Conservation (phyloP, 306 rosid genomes). For the Sicyos edulis region DNA sequence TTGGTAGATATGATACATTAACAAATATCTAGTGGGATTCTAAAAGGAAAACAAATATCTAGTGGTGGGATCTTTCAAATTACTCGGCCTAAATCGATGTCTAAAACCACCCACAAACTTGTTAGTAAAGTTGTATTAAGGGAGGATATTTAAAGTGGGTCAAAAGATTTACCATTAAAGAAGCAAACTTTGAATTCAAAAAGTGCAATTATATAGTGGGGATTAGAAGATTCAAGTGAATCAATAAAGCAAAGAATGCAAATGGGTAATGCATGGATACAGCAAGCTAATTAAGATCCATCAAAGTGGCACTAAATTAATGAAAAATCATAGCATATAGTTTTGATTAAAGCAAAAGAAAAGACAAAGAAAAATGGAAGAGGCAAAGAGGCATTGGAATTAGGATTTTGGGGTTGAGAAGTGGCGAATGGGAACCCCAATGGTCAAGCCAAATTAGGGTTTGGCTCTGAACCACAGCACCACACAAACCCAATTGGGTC, state of each 20-base stretch:
- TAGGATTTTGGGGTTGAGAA: conserved; percentile 26
- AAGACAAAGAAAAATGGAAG: conserved; percentile 13
- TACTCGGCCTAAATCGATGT: neutral
- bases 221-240: neutral
- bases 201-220: neutral
- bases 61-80: neutral
- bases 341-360: neutral
- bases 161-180: neutral
- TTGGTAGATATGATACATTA: no score
- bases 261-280: neutral
- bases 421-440: conserved; percentile 64
- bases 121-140: neutral
- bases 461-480: conserved; percentile 16
- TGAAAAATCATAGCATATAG: neutral
- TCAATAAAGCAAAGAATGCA: neutral
- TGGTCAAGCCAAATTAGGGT: conserved; percentile 36
- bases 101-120: neutral
- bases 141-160: neutral
- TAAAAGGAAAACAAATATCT: neutral
- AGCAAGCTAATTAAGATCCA: neutral
- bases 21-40: no score
- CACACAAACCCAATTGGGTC: conserved; percentile 21
- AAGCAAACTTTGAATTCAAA: neutral
- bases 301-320: neutral
- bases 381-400: conserved; percentile 4